Conservation (phyloP, 495 filamentous ascomycete genomes). For the Aspergillus cavernicola region DNA sequence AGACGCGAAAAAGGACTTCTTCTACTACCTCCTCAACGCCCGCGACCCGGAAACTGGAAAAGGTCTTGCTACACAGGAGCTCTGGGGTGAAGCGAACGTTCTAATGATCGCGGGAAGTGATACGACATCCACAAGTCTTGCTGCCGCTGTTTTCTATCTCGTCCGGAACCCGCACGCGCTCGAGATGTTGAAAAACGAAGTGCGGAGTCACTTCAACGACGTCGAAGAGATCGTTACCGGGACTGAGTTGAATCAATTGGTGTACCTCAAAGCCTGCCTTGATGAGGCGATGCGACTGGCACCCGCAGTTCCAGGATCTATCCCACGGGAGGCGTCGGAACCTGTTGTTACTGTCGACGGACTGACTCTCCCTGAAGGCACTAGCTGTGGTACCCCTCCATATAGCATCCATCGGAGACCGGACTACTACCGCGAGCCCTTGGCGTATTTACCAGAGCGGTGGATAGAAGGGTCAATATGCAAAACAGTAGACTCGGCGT, state of each 20-base stretch:
- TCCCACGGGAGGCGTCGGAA: constrained; percentile 55
- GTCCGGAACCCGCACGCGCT: constrained; percentile 45
- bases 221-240: constrained; percentile 31
- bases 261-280: constrained; percentile 56
- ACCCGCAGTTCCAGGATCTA: constrained; percentile 56
- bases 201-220: constrained; percentile 48
- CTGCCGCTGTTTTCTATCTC: constrained; percentile 62
- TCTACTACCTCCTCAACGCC: constrained; percentile 55
- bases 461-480: constrained; percentile 49
- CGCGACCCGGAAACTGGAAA: constrained; percentile 58
- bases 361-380: constrained; percentile 48
- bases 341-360: constrained; percentile 55
- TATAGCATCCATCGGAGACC: constrained; percentile 57
- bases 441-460: constrained; percentile 47
- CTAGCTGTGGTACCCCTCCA: constrained; percentile 49
- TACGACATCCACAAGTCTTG: constrained; percentile 55
- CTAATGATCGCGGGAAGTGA: constrained; percentile 57
- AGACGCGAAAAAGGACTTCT: constrained; percentile 62
- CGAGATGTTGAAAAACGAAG: constrained; percentile 43
- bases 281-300: constrained; percentile 70
- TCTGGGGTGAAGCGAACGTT: constrained; percentile 69
- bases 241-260: constrained; percentile 2
- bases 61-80: constrained; percentile 61
- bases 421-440: constrained; percentile 51
- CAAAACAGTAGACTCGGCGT: constrained; percentile 16